Evolutionary conservation across 345 rosid genomes (phyloP).

Genomic region (Citrus reticulata): DNA sequence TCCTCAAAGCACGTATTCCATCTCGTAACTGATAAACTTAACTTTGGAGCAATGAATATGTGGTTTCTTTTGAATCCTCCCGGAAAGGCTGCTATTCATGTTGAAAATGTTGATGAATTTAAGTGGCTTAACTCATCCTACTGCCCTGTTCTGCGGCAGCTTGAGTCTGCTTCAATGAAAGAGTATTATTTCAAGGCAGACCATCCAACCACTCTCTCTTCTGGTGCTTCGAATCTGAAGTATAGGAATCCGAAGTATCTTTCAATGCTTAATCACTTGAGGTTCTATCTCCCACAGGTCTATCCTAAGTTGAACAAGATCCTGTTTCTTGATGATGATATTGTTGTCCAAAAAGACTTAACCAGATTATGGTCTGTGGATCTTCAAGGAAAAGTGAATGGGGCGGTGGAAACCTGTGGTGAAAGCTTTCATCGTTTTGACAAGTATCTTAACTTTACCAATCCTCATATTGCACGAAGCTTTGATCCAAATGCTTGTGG

Average conservation of each 20-base stretch:
- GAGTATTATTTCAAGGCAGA: slow-evolving; percentile 97
- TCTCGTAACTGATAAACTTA: slow-evolving; percentile 91
- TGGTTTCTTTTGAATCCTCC: slow-evolving; percentile 98
- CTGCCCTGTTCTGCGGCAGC: slow-evolving; percentile 96
- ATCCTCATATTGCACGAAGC: slow-evolving; percentile 84
- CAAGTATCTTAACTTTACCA: slow-evolving; percentile 91
- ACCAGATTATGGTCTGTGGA: slow-evolving; percentile 81
- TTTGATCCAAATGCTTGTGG: slow-evolving; percentile 98
- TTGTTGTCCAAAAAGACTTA: slow-evolving; percentile 96
- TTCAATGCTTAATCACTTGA: slow-evolving; percentile 91
- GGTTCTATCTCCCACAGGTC: slow-evolving; percentile 94
- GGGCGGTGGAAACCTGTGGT: slow-evolving; percentile 99
- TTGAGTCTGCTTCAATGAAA: slow-evolving; percentile 90
- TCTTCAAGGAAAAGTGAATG: slow-evolving; percentile 88
- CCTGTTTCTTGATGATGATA: slow-evolving; percentile 93
- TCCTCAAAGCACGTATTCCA: slow-evolving; percentile 96
- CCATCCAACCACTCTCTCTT: slow-evolving; percentile 69
- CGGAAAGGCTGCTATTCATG: slow-evolving; percentile 88
- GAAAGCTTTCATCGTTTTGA: slow-evolving; percentile 98
- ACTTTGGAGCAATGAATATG: slow-evolving; percentile 98
- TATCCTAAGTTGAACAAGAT: slow-evolving; percentile 92
- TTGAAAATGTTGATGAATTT: slow-evolving; percentile 94
- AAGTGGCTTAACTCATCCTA: slow-evolving; percentile 98
- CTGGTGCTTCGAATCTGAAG: slow-evolving; percentile 91
- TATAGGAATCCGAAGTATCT: slow-evolving; percentile 97